Percentiles rank a stretch among this genome's conserved stretches.
These are phyloP conservation scores for Cicer arietinum DNA, from an alignment of 306 rosid species.

Conservation along the genomic window DNA sequence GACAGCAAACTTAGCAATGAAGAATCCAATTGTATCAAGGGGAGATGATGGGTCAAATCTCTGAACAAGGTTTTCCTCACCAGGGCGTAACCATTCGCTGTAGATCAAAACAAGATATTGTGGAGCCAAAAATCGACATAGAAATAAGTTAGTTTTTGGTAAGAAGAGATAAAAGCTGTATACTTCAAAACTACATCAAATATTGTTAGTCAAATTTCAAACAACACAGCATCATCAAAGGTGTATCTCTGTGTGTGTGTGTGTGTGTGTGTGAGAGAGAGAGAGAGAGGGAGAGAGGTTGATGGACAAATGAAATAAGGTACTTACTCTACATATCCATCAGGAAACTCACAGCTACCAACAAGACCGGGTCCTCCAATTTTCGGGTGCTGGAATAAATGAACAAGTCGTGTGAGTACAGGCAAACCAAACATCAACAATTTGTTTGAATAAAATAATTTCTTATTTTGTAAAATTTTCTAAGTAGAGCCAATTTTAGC, in stretches of 20 bases:
- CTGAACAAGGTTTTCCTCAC: constrained; percentile 94
- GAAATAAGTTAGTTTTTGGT: background rate
- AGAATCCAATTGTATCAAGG: constrained; percentile 89
- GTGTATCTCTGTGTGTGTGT: background rate
- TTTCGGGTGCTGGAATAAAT: constrained; percentile 72
- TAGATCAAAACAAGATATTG: constrained; percentile 24
- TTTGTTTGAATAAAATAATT: background rate
- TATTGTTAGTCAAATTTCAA: constrained; percentile 19
- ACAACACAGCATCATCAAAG: background rate
- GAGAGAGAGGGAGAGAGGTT: constrained; percentile 13
- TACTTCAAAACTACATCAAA: constrained; percentile 16
- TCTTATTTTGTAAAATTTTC: constrained; percentile 7
- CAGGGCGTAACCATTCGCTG: constrained; percentile 92
- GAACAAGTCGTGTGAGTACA: constrained; percentile 30
- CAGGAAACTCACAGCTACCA: constrained; percentile 75
- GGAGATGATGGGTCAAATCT: constrained; percentile 90
- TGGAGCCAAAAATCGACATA: constrained; percentile 19
- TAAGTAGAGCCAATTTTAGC: constrained; percentile 25
- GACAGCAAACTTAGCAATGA: constrained; percentile 84
- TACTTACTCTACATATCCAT: constrained; percentile 83
- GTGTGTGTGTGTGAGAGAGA: background rate
- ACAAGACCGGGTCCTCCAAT: constrained; percentile 96
- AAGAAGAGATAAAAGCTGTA: background rate
- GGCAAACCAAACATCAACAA: background rate
- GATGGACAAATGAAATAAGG: constrained; percentile 30